phyloP scores from a whole-genome alignment of 768 basidiomycete genomes.

The Tulasnella sp. region DNA sequence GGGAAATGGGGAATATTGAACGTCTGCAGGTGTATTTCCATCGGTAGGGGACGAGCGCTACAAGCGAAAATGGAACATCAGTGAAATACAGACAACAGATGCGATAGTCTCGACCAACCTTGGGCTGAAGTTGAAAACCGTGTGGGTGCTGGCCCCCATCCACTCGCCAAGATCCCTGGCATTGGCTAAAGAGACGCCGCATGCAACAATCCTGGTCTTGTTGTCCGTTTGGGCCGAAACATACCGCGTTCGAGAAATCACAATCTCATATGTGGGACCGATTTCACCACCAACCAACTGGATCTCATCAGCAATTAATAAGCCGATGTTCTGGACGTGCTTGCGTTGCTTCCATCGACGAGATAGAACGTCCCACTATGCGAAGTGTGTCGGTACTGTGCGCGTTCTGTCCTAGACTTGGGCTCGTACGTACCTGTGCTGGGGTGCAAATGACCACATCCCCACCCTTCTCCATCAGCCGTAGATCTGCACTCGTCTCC shows the following conservation, averaged over 20 bases:
- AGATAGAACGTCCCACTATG: slow-evolving; percentile 88
- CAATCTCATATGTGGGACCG: slow-evolving; percentile 92
- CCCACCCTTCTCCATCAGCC: slow-evolving; percentile 68
- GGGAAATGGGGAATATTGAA: slow-evolving; percentile 98
- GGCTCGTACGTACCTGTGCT: slow-evolving; percentile 46
- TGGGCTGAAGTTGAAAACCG: slow-evolving; percentile 96
- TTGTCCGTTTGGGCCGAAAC: slow-evolving; percentile 88
- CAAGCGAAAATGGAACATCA: slow-evolving; percentile 10
- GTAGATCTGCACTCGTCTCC: slow-evolving; percentile 84
- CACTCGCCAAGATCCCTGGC: slow-evolving; percentile 94
- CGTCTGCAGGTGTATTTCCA: slow-evolving; percentile 95
- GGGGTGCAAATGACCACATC: slow-evolving; percentile 95
- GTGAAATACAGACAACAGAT: not conserved
- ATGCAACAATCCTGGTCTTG: slow-evolving; percentile 89
- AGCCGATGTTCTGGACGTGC: slow-evolving; percentile 86
- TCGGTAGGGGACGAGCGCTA: slow-evolving; percentile 89
- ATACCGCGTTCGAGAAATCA: slow-evolving; percentile 93
- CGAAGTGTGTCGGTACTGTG: slow-evolving; percentile 9
- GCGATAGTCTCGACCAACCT: slow-evolving; percentile 35
- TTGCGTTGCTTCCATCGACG: slow-evolving; percentile 94
- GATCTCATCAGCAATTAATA: slow-evolving; percentile 90
- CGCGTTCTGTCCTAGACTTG: not conserved
- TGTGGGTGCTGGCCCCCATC: slow-evolving; percentile 90
- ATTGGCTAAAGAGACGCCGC: slow-evolving; percentile 90
- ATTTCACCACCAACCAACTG: slow-evolving; percentile 91